phyloP scores from a whole-genome alignment of 768 basidiomycete species.

The Calvatia gigantea region DNA sequence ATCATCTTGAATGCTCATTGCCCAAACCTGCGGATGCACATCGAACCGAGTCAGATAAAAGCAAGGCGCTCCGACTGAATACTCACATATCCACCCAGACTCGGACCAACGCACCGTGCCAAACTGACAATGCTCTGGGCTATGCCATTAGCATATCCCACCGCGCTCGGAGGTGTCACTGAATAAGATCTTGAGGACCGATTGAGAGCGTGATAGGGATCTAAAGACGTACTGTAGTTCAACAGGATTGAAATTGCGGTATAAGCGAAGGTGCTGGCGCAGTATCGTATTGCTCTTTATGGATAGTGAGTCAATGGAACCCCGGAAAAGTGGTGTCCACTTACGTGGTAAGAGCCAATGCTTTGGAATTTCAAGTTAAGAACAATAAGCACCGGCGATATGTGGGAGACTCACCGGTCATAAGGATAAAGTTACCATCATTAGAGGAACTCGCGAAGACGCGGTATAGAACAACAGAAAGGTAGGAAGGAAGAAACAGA shows the following conservation, averaged over 20 bases:
- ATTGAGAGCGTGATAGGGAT: not conserved
- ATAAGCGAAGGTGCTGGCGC: constrained; percentile 85
- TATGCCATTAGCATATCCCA: constrained; percentile 92
- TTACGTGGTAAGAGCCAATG: constrained; percentile 78
- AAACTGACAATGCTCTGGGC: constrained; percentile 95
- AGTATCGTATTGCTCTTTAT: constrained; percentile 78
- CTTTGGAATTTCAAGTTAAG: constrained; percentile 32
- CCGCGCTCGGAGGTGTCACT: constrained; percentile 90
- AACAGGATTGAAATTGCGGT: constrained; percentile 87
- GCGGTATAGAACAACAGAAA: constrained; percentile 73
- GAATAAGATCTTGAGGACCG: constrained; percentile 14
- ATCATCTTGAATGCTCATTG: constrained; percentile 60
- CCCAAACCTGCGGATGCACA: constrained; percentile 67
- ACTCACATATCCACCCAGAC: constrained; percentile 79
- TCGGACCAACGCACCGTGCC: constrained; percentile 86
- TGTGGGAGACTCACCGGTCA: constrained; percentile 56
- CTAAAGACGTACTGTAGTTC: constrained; percentile 61
- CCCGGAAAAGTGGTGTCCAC: constrained; percentile 24
- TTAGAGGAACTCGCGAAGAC: constrained; percentile 65
- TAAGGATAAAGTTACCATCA: constrained; percentile 74
- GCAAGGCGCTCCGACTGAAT: not conserved
- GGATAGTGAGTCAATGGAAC: constrained; percentile 3
- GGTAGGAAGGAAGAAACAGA: constrained; percentile 87
- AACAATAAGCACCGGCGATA: constrained; percentile 2
- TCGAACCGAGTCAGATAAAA: constrained; percentile 12